phyloP scores from a whole-genome alignment of 164 flowering plant genomes.

The Magnolia officinalis region DNA sequence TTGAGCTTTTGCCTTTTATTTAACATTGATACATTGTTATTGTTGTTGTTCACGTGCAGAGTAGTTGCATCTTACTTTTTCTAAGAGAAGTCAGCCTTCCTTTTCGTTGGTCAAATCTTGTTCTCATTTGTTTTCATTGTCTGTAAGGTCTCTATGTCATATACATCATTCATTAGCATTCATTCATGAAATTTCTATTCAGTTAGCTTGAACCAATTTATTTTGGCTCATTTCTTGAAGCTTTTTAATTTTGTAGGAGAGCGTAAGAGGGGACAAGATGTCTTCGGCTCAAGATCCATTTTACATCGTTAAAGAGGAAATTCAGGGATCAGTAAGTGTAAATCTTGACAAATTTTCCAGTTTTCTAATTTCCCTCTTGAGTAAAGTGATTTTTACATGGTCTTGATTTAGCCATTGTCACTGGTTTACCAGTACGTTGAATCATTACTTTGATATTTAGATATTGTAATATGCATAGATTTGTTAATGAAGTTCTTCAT shows the following conservation, averaged over 20 bases:
- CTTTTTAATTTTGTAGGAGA: conserved; percentile 3
- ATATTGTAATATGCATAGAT: too few relatives aligned
- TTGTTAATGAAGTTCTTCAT: too few relatives aligned
- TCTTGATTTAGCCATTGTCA: background rate
- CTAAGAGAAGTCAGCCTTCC: too few relatives aligned
- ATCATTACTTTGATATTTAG: background rate
- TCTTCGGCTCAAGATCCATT: conserved; percentile 93
- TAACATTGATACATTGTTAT: too few relatives aligned
- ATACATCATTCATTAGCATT: too few relatives aligned
- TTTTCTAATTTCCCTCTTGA: background rate
- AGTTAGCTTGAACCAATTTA: background rate
- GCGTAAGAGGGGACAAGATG: conserved; percentile 31
- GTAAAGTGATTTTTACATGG: background rate
- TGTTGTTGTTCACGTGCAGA: too few relatives aligned
- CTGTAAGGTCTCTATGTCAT: too few relatives aligned
- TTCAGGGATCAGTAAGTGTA: conserved; percentile 76
- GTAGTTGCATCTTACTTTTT: too few relatives aligned
- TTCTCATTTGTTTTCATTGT: too few relatives aligned
- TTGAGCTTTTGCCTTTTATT: too few relatives aligned
- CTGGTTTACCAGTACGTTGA: background rate
- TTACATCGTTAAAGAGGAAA: conserved; percentile 90
- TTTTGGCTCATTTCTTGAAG: background rate
- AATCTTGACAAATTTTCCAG: background rate
- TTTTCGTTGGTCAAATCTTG: too few relatives aligned
- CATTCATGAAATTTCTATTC: background rate